phyloP scores from a whole-genome alignment of 805 yeast genomes.

The Wickerhamomyces bisporus region DNA sequence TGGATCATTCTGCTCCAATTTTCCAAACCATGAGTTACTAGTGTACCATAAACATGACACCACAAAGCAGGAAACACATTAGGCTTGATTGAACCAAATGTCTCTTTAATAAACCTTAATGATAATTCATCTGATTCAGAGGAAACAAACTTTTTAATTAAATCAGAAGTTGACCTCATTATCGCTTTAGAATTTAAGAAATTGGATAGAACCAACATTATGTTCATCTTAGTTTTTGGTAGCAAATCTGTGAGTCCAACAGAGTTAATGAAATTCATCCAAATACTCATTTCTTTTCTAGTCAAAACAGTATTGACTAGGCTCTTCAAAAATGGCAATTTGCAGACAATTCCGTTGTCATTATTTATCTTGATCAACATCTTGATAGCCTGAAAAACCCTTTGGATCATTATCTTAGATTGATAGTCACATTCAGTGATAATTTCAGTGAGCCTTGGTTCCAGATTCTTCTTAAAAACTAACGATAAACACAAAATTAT shows the following conservation, averaged over 20 bases:
- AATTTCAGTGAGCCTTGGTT: conserved; percentile 11
- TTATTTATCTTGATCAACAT: conserved; percentile 8
- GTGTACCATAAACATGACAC: conserved; percentile 15
- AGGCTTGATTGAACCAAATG: conserved; percentile 14
- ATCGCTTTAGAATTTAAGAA: conserved; percentile 8
- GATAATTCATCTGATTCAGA: neutral
- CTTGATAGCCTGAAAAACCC: conserved; percentile 7
- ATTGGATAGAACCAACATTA: conserved; percentile 6
- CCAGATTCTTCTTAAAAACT: conserved; percentile 14
- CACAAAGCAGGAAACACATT: conserved; percentile 17
- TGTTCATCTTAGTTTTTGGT: conserved; percentile 7
- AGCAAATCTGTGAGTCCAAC: conserved; percentile 1
- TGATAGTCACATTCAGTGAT: conserved; percentile 6
- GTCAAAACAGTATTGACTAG: conserved; percentile 3
- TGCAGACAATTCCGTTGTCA: conserved; percentile 2
- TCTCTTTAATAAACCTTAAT: conserved; percentile 8
- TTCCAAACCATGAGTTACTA: conserved; percentile 13
- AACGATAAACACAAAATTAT: conserved; percentile 12
- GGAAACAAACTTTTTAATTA: conserved; percentile 5
- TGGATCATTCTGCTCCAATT: conserved; percentile 21
- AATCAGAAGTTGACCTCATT: conserved; percentile 4
- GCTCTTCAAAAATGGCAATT: neutral
- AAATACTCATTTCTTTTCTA: conserved; percentile 1
- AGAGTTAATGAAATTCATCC: conserved; percentile 6
- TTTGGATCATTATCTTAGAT: conserved; percentile 3